Evolutionary conservation across 2,329 filamentous ascomycete species (phyloP).

Genomic region (Aspergillus bombycis): DNA sequence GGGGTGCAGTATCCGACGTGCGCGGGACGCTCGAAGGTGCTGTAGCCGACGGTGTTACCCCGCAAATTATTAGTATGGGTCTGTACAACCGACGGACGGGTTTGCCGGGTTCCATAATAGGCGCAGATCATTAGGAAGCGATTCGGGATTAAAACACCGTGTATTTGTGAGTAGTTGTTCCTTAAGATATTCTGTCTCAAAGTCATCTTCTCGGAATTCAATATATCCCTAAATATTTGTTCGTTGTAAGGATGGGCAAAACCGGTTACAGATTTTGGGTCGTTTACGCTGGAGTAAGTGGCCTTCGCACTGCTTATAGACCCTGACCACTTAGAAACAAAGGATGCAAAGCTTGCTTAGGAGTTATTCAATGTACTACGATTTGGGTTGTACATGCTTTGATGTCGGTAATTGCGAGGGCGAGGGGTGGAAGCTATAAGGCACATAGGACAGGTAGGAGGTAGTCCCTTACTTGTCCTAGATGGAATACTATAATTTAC

Average conservation of each 20-base stretch:
- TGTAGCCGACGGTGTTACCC: constrained; percentile 5
- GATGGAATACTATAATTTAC: no score
- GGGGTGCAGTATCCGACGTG: constrained; percentile 6
- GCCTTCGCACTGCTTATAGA: no score
- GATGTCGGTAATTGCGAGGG: no score
- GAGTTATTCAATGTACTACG: no score
- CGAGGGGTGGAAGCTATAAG: no score
- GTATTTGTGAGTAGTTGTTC: neutral
- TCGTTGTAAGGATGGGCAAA: neutral
- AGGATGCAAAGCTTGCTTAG: no score
- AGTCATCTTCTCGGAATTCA: neutral
- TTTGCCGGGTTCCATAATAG: neutral
- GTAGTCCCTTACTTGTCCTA: no score
- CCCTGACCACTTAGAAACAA: no score
- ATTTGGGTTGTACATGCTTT: neutral
- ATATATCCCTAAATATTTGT: no score
- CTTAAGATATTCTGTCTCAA: neutral
- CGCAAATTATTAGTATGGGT: neutral
- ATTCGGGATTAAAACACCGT: neutral
- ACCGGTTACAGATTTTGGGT: neutral
- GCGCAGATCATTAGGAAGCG: neutral
- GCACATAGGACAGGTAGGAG: no score
- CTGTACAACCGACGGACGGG: neutral
- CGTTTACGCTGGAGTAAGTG: no score
- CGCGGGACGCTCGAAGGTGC: constrained; percentile 5